These are phyloP conservation scores for Didymella pomorum DNA, from an alignment of 2,329 filamentous ascomycete genomes.

Conservation along the genomic window DNA sequence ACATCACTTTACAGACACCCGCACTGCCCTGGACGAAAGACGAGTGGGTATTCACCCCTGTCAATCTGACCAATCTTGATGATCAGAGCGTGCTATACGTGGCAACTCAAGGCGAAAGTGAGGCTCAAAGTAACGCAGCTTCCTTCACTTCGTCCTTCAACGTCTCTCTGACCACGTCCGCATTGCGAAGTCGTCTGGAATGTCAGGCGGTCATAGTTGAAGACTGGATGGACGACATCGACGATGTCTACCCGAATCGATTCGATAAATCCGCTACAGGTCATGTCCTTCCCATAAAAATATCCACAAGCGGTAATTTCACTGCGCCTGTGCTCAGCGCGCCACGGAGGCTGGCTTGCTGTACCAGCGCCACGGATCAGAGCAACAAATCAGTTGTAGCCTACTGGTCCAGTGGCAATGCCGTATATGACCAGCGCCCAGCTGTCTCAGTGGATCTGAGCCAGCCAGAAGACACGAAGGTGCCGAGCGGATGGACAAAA, in stretches of 20 bases:
- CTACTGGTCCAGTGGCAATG: background rate
- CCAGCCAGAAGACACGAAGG: background rate
- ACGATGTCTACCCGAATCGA: background rate
- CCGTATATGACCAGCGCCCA: background rate
- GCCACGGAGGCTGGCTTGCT: background rate
- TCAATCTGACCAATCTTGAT: background rate
- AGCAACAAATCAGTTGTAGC: background rate
- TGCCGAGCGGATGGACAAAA: background rate
- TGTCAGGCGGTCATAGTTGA: background rate
- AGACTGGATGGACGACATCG: background rate
- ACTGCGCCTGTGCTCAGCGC: background rate
- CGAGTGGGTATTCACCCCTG: background rate
- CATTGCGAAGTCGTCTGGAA: background rate
- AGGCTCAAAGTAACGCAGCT: background rate
- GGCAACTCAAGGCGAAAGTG: background rate
- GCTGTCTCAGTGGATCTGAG: background rate
- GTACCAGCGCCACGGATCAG: background rate
- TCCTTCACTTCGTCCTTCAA: background rate
- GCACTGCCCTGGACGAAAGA: background rate
- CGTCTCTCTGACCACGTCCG: background rate
- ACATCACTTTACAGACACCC: background rate
- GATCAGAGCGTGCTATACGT: background rate
- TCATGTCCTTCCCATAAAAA: background rate
- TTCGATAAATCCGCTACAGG: background rate
- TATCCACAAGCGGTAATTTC: background rate